Base-by-base conservation (phyloP, 495 filamentous ascomycete species). In the Entonaema liquescens region DNA sequence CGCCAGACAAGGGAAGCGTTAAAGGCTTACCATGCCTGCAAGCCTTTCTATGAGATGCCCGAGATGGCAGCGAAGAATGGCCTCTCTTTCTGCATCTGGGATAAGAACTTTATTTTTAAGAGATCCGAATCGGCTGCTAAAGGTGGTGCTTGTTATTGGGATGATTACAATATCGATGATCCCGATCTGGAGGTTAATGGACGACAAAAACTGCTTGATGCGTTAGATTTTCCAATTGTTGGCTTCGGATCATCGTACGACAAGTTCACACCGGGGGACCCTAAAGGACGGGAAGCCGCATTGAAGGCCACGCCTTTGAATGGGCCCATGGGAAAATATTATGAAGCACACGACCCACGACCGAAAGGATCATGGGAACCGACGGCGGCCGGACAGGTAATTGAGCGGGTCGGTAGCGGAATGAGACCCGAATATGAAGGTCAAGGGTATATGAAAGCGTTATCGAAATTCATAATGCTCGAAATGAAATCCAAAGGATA, bases 61-160 rank as follows among this genome's bases (percentile, higher is more conserved):
- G 66, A 73, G 57, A 59, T 59, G 62, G 40, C 28, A 53, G 59
- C 79, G 49, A 69, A 71, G 21, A 81, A 78, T 23, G 82, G 81
- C 35, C 50, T 81, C 7, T 82, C 79, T 0, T 83, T 74, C 49
- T 81, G 81, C 59, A 76, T 85, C 17, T 84, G 83, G 75, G 80
- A 85, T 74, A 82, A 65, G 15, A 73, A 83, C 19, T 84, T 84
- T 64, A 52, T 70, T 11, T 86, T 79, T 76, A 83, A 82, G 67
- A 65, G 65, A 0, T 75, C 81, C 47, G 77, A 77, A 36, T 83
- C 82, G 4, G 79, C 59, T 0, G 72, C 73, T 8, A 77, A 75
- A 8, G 79, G 74, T 6, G 83, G 83, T 15, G 71, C 59, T 9
- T 76, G 83, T 21, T 82, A 79, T 77, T 85, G 80, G 81, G 76